Base-by-base conservation (phyloP, 805 yeast species). In the Kodamaea neixiangensis region DNA sequence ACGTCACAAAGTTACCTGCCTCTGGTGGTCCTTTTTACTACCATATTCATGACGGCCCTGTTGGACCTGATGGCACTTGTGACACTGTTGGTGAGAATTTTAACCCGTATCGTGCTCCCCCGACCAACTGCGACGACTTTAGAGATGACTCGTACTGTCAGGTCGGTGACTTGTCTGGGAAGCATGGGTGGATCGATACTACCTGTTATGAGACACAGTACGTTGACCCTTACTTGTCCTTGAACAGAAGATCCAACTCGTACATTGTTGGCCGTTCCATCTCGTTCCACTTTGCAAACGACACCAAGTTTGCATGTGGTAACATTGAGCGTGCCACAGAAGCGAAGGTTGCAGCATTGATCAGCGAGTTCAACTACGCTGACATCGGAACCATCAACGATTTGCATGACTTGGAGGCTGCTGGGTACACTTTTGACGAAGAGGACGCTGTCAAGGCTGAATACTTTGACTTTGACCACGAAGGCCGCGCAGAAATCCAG, bases 101-200 rank as follows among this genome's bases (percentile, higher is more conserved):
- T 52, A 85, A 86, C 60, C 92, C 92, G 3, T 85, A 77, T 62
- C 62, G 71, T 49, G 85, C 89, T 5, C 67, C 78, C 7, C 74
- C 72, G 45, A 40, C 31, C 9, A 19, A 9, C 2, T 85, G 89
- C 65, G 84, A 78, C 48, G 57, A 65, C 21, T 71, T 73, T 50
- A 71, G 71, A 14, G 73, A 77, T 57, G 86, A 86, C 65, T 65
- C 83, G 6, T 71, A 64, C 33, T 86, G 90, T 64, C 83, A 83
- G 66, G 80, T 86, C 39, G 93, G 93, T 51, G 92, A 86, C 62
- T 79, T 86, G 58, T 80, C 88, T 33, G 93, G 93, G 41, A 86
- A 86, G 64, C 91, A 86, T 66, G 93, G 93, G 10, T 78, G 71
- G 69, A 83, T 87, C 60, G 78, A 85, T 62, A 77, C 88, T 17